Evolutionary conservation across 768 basidiomycete species (phyloP), one percentile per base, ranked within the genome.

Genomic region (Suillus sp.): DNA sequence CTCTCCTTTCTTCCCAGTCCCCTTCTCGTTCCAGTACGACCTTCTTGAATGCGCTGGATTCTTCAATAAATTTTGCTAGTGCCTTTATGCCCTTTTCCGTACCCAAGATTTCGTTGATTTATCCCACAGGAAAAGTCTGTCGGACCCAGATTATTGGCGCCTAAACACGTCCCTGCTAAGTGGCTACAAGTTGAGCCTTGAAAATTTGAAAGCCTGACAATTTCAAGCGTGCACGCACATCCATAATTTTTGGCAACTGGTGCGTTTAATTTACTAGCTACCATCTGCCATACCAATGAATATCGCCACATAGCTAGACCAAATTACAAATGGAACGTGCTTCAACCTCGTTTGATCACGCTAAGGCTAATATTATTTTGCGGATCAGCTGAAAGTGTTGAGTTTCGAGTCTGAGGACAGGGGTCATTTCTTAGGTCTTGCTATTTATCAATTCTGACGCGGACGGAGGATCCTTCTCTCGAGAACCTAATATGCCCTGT

Each of bases 321-420:
- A 55, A 57, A 25, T 38, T 37, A 11, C 25, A 37, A 18, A 58
- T 58, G 37, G 10, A 37, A 38, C 27, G 25, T 37, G 60, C 62
- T 37, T 30, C 40, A 27, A 8, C 60, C 20, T 30, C 48, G 11
- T 55, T 60, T 6, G 50, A 60, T 48, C 59, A 64, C 50, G 42
- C 62, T 9, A 47, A 68, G 37, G 40, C 25, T 8, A 58, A 68
- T 50, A 34, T 71, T 59, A 60, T 67, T 43, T 37, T 68, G 18
- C 68, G 55, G n/a, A 9, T 65, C 68, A 22, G 61, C 43, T 32
- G 72, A 69, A 62, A 63, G 65, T 13, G 62, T 74, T 34, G 68
- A 75, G 59, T 59, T 75, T 59, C 67, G 48, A 22, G 61, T 74
- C 69, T 10, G 74, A 75, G 59, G 64, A 65, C 59, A 64, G 56